Evolutionary conservation across 2,329 filamentous ascomycete genomes (phyloP).

Genomic region (Madurella mycetomatis): DNA sequence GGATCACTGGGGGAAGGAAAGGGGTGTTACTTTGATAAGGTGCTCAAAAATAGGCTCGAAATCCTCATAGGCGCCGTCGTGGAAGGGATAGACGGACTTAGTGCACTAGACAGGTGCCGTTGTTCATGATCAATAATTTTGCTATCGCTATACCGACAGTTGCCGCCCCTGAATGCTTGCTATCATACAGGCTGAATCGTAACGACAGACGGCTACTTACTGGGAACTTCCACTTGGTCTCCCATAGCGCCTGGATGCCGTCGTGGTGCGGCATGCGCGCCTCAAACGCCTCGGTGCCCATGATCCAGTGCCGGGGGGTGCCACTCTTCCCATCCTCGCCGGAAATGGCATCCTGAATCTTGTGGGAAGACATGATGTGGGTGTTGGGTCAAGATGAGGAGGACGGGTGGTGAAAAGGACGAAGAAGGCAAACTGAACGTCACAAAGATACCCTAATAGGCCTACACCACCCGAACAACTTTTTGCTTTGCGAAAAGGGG

Average conservation of each 20-base stretch:
- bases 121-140: conserved; percentile 1
- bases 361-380: conserved; percentile 30
- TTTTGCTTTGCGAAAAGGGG: conserved; percentile 33
- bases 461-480: conserved; percentile 27
- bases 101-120: conserved; percentile 37
- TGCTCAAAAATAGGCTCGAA: conserved; percentile 65
- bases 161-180: background rate
- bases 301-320: conserved; percentile 35
- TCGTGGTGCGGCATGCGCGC: conserved; percentile 52
- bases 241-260: conserved; percentile 62
- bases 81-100: conserved; percentile 68
- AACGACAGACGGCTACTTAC: conserved; percentile 37
- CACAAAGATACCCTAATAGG: conserved; percentile 5
- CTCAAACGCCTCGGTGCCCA: conserved; percentile 42
- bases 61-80: conserved; percentile 64
- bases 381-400: background rate
- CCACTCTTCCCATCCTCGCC: conserved; percentile 1
- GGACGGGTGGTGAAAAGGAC: background rate
- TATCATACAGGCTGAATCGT: background rate
- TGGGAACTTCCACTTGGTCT: conserved; percentile 69
- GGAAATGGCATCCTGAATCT: background rate
- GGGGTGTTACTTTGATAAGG: conserved; percentile 48
- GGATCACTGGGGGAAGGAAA: background rate
- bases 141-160: background rate
- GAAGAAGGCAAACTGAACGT: background rate